These are phyloP conservation scores for Rheum nobile DNA, from an alignment of 148 eudicot species.

Conservation along the genomic window DNA sequence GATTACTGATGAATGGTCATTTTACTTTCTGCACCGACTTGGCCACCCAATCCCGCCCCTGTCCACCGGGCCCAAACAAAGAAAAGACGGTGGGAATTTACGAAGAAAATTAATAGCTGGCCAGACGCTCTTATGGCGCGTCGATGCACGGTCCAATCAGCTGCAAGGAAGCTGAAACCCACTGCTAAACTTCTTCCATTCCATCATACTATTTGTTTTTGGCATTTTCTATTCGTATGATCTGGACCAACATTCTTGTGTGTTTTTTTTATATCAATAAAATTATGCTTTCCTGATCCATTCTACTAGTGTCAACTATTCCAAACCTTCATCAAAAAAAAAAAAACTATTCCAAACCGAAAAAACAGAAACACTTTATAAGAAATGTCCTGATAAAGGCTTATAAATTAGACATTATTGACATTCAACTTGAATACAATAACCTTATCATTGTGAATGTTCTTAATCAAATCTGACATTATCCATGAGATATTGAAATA, in stretches of 20 bases:
- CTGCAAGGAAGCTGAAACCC: background rate
- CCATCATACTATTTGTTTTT: background rate
- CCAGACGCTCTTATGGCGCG: conserved; percentile 1
- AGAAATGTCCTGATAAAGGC: too few relatives aligned
- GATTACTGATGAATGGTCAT: too few relatives aligned
- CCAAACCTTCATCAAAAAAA: background rate
- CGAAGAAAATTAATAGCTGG: background rate
- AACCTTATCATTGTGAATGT: too few relatives aligned
- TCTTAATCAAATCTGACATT: too few relatives aligned
- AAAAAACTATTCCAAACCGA: too few relatives aligned
- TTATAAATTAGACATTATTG: too few relatives aligned
- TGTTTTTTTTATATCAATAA: background rate
- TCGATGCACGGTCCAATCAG: conserved; percentile 4
- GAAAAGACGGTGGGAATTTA: conserved; percentile 1
- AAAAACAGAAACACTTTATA: background rate
- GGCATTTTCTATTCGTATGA: background rate
- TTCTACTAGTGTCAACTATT: background rate
- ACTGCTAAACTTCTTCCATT: background rate
- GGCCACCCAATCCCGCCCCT: background rate
- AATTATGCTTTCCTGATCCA: background rate
- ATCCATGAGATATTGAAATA: too few relatives aligned
- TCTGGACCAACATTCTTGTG: conserved; percentile 1
- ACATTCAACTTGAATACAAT: too few relatives aligned
- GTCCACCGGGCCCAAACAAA: background rate
- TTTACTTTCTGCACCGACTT: background rate